A percentile compares a stretch with the other conserved stretches of the same genome.
Evolutionary conservation across 345 rosid genomes (phyloP).

Genomic region (Carallia brachiata): DNA sequence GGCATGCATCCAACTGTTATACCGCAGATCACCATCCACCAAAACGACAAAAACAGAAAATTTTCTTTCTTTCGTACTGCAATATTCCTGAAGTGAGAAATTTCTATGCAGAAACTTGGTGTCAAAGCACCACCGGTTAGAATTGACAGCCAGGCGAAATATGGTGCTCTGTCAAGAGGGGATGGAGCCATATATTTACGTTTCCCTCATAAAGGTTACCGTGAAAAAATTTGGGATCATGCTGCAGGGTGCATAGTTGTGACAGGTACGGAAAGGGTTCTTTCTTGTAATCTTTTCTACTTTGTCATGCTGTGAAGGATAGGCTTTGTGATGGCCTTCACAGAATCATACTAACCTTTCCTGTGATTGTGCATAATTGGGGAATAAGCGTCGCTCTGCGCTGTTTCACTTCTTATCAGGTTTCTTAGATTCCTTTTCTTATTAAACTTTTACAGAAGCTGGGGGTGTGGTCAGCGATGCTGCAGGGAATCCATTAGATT

Average conservation of each 20-base stretch:
- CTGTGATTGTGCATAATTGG: too few species aligned
- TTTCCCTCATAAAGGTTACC: slow-evolving; percentile 80
- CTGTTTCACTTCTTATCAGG: neutral
- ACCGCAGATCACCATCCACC: neutral
- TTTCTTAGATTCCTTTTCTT: slow-evolving; percentile 3
- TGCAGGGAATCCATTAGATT: slow-evolving; percentile 71
- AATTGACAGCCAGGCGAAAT: slow-evolving; percentile 95
- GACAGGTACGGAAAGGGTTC: slow-evolving; percentile 49
- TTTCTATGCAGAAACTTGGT: slow-evolving; percentile 74
- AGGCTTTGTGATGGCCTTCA: neutral
- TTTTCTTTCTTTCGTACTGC: neutral
- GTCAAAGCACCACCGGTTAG: slow-evolving; percentile 87
- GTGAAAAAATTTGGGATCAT: slow-evolving; percentile 98
- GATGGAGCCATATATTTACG: slow-evolving; percentile 91
- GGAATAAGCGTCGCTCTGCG: too few species aligned
- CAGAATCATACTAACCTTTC: too few species aligned
- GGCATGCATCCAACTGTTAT: neutral
- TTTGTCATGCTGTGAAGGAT: neutral
- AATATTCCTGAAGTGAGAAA: neutral
- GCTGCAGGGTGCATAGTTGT: slow-evolving; percentile 93
- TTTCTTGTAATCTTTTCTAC: neutral
- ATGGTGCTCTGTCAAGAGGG: slow-evolving; percentile 89
- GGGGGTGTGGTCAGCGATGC: slow-evolving; percentile 79
- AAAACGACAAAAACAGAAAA: neutral
- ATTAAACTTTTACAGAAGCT: slow-evolving; percentile 60